Base-by-base conservation (phyloP, 179 eudicot species). In the Pouteria campechiana region DNA sequence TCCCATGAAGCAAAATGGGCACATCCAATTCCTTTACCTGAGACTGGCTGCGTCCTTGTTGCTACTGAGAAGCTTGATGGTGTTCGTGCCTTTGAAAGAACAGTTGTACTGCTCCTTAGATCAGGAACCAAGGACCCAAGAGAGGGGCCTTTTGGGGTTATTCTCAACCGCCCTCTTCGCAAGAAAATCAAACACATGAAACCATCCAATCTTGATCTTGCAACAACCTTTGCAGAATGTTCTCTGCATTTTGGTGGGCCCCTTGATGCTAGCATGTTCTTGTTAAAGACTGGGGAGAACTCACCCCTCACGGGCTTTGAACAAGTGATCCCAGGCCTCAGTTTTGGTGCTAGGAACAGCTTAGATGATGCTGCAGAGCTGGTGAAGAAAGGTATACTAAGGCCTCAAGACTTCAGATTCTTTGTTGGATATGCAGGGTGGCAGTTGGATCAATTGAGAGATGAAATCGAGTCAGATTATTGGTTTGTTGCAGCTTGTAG, bases 401-500 rank as follows among this genome's bases (percentile, higher is more conserved):
- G 67, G 68, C 75, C 96, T 17, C 83, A 71, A 23, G 94, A 92
- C 60, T 83, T 92, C 50, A 74, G 76, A 40, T 92, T 92, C 70
- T 92, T 82, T 65, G 72, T 79, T 32, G 99, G 99, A 25, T 92
- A 87, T 62, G 92, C 96, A 0, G 99, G 99, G 52, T 92, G 99
- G 99, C 81, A 79, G 59, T 54, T 70, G 16, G 99, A 87, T 65
- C 99, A 92, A 58, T 46, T 92, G 41, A 67, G 59, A 47, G 88
- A 75, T 37, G 99, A 92, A 64, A 75, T 92, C 28, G 88, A 73
- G 9, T 73, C 92, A 0, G 69, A 58, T 33, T 87, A 74, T 58
- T 92, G 99, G 99, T 65, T 86, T 53, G 75, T 79, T 27, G 99
- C 96, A 46, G 94, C 99, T 1, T 92, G 99, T 53, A 92, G 99